Evolutionary conservation across 2,329 filamentous ascomycete species (phyloP).

Genomic region (Neopestalotiopsis sp.): DNA sequence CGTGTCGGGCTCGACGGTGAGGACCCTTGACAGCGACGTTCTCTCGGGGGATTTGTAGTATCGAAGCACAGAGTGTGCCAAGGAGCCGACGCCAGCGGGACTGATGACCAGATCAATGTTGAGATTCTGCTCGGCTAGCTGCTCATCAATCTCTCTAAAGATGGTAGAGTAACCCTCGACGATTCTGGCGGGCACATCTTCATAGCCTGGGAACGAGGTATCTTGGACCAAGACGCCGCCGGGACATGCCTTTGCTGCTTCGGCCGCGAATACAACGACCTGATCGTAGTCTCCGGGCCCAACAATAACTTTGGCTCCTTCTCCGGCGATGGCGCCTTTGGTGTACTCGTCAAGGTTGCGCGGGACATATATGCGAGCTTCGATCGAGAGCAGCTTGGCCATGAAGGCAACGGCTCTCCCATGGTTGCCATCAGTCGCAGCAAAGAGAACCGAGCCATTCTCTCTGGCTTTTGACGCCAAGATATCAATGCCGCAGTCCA

Average conservation of each 20-base stretch:
- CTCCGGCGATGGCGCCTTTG: constrained; percentile 58
- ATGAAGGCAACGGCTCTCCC: constrained; percentile 76
- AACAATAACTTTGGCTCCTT: constrained; percentile 66
- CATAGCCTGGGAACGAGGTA: constrained; percentile 69
- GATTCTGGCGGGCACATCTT: constrained; percentile 67
- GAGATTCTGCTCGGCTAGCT: constrained; percentile 50
- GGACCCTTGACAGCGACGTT: constrained; percentile 44
- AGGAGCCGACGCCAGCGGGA: constrained; percentile 75
- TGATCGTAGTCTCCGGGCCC: constrained; percentile 69
- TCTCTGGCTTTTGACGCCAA: constrained; percentile 29
- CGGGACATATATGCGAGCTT: constrained; percentile 68
- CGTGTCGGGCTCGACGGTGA: constrained; percentile 73
- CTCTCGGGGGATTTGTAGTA: constrained; percentile 59
- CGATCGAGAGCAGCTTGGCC: constrained; percentile 62
- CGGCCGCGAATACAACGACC: constrained; percentile 56
- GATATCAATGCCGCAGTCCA: constrained; percentile 39
- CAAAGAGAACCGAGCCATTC: constrained; percentile 53
- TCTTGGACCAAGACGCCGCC: constrained; percentile 70
- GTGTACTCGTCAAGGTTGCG: constrained; percentile 60
- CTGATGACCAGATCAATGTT: constrained; percentile 60
- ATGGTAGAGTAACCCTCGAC: constrained; percentile 80
- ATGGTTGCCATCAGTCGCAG: constrained; percentile 79
- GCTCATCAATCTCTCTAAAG: constrained; percentile 69
- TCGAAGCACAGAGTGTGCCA: constrained; percentile 71
- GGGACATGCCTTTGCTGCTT: constrained; percentile 43